Conservation (phyloP, 148 eudicot species). For the Rhododendron mucronatum region DNA sequence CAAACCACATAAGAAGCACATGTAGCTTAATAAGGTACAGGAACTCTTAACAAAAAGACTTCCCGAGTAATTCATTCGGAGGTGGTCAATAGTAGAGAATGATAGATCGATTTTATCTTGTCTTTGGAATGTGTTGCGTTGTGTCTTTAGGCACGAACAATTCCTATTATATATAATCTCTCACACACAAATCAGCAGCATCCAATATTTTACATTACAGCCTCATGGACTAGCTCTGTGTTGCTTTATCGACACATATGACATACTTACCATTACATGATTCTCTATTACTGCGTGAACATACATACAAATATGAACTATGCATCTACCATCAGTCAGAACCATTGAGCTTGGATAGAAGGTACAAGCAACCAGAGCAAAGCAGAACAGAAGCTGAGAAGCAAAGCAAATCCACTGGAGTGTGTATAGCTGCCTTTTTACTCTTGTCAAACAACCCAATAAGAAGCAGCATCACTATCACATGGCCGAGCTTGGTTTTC, state of each 20-base stretch:
- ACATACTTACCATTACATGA: background rate
- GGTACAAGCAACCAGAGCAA: constrained; percentile 70
- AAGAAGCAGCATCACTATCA: constrained; percentile 86
- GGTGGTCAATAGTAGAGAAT: too few species aligned
- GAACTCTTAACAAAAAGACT: too few species aligned
- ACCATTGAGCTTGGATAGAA: constrained; percentile 75
- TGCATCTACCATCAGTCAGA: constrained; percentile 14
- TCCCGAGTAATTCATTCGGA: too few species aligned
- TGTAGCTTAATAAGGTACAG: background rate
- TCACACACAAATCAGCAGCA: background rate
- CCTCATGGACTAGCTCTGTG: background rate
- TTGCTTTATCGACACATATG: background rate
- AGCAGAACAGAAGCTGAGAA: constrained; percentile 87
- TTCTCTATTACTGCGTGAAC: background rate
- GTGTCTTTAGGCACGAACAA: too few species aligned
- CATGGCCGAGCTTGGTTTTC: constrained; percentile 94
- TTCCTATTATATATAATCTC: background rate
- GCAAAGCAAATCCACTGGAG: constrained; percentile 82
- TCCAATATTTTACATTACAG: background rate
- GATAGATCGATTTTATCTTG: too few species aligned
- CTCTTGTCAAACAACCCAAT: constrained; percentile 90
- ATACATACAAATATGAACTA: background rate
- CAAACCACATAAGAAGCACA: background rate
- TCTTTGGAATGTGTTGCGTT: too few species aligned
- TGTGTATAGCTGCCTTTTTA: constrained; percentile 55